Evolutionary conservation across 352 stramenopile genomes (phyloP), one percentile per base, ranked within the genome.

Genomic region (Blastocystis sp.): DNA sequence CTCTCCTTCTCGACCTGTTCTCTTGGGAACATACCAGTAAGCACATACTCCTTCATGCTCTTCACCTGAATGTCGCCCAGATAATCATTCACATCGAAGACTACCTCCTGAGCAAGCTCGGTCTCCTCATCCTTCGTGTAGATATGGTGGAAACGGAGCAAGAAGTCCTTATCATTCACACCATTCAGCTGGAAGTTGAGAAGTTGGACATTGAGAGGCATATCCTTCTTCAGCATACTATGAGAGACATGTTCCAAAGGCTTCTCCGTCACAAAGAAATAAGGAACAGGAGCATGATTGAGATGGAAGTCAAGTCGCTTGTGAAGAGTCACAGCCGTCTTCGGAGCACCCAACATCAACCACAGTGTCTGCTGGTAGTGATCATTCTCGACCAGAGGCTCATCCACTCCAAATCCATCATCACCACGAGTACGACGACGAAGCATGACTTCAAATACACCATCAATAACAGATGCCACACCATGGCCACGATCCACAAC

Each of bases 381-480:
- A 44, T 54, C 89, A 24, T 93, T 96, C 89, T 97, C 94, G 87
- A 97, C 97, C 35, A 98, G 90, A 53, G 93, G 62, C 90, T 99
- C 96, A 19, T 90, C 91, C 0, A 99, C 96, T 33, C 97, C 96
- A 79, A 96, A 94, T 58, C 91, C 80, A 91, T 99, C 97, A 75
- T 99, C 97, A 40, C 90, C 91, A 5, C 98, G 90, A 9, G 97
- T 90, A 24, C 96, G 94, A 42, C 97, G 94, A 78, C 98, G 96
- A 44, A 98, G 94, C 96, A 99, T 98, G n/a, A 99, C 90, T 91
- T 99, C 96, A n/a, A 98, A 53, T 42, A 95, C 92, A 11, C 95
- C 94, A 90, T 98, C 93, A 56, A 91, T 89, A 13, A 98, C 90
- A 84, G 95, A 98, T 35, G 93, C 93, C 92, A 89, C 93, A 54